A percentile compares a stretch with the other conserved stretches of the same genome.
These are phyloP conservation scores for Lentinula lateritia DNA, from an alignment of 768 basidiomycete species.

Conservation along the genomic window DNA sequence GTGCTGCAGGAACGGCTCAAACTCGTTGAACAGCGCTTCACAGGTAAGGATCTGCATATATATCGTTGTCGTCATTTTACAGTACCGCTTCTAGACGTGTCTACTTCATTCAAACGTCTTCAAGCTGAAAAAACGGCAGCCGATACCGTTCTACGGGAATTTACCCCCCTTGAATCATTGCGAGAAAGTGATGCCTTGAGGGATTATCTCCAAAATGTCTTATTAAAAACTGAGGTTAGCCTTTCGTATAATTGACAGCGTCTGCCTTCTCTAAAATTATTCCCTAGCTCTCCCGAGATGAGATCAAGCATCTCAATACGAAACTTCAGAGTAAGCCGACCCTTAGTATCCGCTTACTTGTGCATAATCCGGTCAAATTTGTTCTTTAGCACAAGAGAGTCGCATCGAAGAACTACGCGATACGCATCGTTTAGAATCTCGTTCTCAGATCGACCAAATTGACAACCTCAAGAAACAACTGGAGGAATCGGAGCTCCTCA, in stretches of 20 bases:
- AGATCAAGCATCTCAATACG: constrained; percentile 67
- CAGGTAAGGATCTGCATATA: constrained; percentile 35
- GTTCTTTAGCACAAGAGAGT: constrained; percentile 67
- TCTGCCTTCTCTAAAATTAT: neutral
- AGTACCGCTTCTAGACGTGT: constrained; percentile 51
- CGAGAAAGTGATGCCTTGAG: constrained; percentile 62
- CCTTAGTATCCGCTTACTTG: neutral
- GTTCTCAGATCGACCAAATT: constrained; percentile 74
- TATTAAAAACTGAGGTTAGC: constrained; percentile 66
- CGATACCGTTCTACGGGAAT: constrained; percentile 61
- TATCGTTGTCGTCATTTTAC: constrained; percentile 6
- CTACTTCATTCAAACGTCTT: constrained; percentile 69
- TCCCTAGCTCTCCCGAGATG: constrained; percentile 62
- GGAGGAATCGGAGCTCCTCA: constrained; percentile 62
- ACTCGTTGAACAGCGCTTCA: constrained; percentile 72
- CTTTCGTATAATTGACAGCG: neutral
- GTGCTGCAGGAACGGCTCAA: constrained; percentile 59
- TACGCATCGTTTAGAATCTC: constrained; percentile 72
- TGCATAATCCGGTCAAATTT: constrained; percentile 4
- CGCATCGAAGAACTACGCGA: constrained; percentile 82
- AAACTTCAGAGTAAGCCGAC: constrained; percentile 64
- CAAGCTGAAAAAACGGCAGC: constrained; percentile 68
- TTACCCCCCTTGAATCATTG: constrained; percentile 66
- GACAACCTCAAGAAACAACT: constrained; percentile 66
- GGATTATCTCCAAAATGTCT: constrained; percentile 65